A percentile compares a stretch with the other conserved stretches of the same genome.
Conservation (phyloP, 176 grass and related monocot species). For the Triticum turgidum region DNA sequence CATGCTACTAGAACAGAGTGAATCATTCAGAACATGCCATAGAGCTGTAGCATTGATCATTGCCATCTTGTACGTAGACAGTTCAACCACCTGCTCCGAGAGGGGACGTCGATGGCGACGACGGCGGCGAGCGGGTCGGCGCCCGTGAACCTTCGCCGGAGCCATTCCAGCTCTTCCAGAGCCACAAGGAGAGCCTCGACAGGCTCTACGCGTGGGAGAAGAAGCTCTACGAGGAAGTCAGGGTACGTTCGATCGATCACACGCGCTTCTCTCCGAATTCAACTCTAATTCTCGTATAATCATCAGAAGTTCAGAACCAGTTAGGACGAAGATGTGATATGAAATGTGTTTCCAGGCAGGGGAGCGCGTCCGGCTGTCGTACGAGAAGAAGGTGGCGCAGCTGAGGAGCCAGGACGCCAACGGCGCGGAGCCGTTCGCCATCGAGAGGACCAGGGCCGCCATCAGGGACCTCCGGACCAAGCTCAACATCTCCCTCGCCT, state of each 20-base stretch:
- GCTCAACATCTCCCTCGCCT: constrained; percentile 73
- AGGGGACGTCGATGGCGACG: background rate
- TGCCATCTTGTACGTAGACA: constrained; percentile 33
- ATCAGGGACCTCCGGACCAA: constrained; percentile 76
- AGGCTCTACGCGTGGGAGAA: constrained; percentile 91
- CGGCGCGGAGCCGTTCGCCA: constrained; percentile 63
- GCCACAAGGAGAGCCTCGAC: constrained; percentile 81
- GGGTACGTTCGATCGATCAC: constrained; percentile 31
- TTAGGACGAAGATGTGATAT: background rate
- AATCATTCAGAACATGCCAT: background rate
- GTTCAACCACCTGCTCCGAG: constrained; percentile 33
- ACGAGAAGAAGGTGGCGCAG: constrained; percentile 81
- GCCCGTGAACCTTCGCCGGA: constrained; percentile 49
- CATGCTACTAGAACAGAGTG: background rate
- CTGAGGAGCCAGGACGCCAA: constrained; percentile 74
- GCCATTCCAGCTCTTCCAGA: constrained; percentile 70
- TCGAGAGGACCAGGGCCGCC: constrained; percentile 66
- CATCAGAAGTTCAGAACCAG: background rate
- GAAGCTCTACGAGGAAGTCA: constrained; percentile 88
- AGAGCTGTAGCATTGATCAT: constrained; percentile 12
- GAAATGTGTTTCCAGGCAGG: constrained; percentile 38
- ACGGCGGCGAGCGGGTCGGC: constrained; percentile 32
- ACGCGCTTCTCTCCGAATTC: background rate
- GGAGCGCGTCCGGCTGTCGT: constrained; percentile 58
- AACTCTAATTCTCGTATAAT: background rate